Conservation (phyloP, 169 alveolate genomes). For the Plasmodium gaboni region DNA sequence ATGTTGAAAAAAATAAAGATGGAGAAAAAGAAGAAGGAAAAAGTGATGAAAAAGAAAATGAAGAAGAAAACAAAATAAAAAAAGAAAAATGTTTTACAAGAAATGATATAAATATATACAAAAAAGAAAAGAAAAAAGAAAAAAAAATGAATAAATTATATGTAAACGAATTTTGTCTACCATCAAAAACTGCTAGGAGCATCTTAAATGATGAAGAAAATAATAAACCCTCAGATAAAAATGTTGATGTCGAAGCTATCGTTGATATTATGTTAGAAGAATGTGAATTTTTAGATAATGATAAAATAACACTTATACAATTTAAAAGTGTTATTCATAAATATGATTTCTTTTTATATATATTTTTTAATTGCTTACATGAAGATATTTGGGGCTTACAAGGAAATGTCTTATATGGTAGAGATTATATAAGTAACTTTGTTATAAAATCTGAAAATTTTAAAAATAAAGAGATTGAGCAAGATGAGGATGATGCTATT, state of each 20-base stretch:
- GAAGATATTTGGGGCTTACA: constrained; percentile 92
- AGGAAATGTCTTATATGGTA: constrained; percentile 88
- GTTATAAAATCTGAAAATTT: constrained; percentile 53
- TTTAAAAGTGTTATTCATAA: constrained; percentile 88
- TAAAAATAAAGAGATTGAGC: constrained; percentile 43
- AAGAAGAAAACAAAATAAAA: constrained; percentile 18
- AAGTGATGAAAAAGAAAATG: not conserved
- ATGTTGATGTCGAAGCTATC: constrained; percentile 79
- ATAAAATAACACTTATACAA: constrained; percentile 80
- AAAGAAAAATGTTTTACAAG: constrained; percentile 11
- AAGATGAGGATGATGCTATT: constrained; percentile 41
- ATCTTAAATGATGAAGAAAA: constrained; percentile 58
- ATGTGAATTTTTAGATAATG: constrained; percentile 85
- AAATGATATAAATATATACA: constrained; percentile 44
- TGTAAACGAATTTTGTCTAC: constrained; percentile 46
- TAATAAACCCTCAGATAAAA: constrained; percentile 30
- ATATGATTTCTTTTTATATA: constrained; percentile 82
- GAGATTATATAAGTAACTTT: constrained; percentile 68
- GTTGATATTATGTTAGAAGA: constrained; percentile 85
- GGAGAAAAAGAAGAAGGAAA: constrained; percentile 11
- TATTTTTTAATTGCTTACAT: constrained; percentile 89
- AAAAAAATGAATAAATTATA: constrained; percentile 16
- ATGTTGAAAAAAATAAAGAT: constrained; percentile 16
- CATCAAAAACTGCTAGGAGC: constrained; percentile 74
- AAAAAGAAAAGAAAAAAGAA: constrained; percentile 63